Evolutionary conservation across 768 basidiomycete species (phyloP), one percentile per base, ranked within the genome.

Genomic region (Tulasnella sp.): DNA sequence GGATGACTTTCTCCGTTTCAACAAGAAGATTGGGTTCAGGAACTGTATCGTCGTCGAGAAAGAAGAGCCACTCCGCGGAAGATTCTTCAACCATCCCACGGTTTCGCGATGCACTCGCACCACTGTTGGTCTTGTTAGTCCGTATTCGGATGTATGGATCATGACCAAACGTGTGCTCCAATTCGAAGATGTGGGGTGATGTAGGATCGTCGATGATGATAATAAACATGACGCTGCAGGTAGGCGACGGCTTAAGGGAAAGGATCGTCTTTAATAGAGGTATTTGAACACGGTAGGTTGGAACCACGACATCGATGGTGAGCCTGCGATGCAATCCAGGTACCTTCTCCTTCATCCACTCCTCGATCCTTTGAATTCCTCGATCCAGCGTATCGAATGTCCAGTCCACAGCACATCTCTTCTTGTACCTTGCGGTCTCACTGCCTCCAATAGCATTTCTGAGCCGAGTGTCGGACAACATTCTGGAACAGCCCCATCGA

Each of bases 41-140:
- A 4, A 61, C 57, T 19, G 78, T 63, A 43, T 79, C 77, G 54
- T 79, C 78, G 56, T 79, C 77, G n/a, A 80, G 65, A 61, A 79
- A 80, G 16, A 71, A 59, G 1, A 72, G 65, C 75, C 74, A 78
- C 27, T 78, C 74, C 0, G 74, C 76, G 0, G 76, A 64, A 13
- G 74, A 74, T 60, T 78, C 75, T 34, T 60, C 59, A n/a, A n/a
- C 19, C 55, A 78, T 63, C 7, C 76, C 76, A 44, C 75, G 59
- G 59, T 80, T 78, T 4, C 78, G 67, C 10, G 76, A 70, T 1
- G 68, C 72, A 0, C 75, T 72, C 0, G 76, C 75, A 2, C 77
- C 76, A 1, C 69, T 56, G 55, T 77, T 77, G 9, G 46, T 44
- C 2, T 58, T 34, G 57, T 80, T 75, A 43, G 69, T 60, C 10